A percentile compares a stretch with the other conserved stretches of the same genome.
Evolutionary conservation across 2,329 filamentous ascomycete genomes (phyloP).

Genomic region (Chaetomium strumarium): DNA sequence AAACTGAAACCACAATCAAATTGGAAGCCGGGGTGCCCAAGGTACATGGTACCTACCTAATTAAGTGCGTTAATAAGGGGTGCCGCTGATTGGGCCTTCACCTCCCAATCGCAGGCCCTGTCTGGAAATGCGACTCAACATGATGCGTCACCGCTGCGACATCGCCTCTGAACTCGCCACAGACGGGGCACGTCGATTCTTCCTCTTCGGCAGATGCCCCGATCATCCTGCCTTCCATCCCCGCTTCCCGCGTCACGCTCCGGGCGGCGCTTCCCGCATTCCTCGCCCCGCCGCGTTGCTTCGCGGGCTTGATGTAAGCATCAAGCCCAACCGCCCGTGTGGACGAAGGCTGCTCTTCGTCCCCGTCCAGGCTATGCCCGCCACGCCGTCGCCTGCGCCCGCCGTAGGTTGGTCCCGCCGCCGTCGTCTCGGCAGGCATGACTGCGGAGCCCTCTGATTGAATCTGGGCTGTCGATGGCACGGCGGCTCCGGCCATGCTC

Average conservation of each 20-base stretch:
- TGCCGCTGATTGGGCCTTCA: too few species aligned
- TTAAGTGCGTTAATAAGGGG: too few species aligned
- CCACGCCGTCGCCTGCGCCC: not conserved
- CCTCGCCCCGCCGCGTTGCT: slow-evolving; percentile 20
- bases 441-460: not conserved
- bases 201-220: not conserved
- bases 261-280: not conserved
- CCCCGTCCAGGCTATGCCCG: not conserved
- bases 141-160: slow-evolving; percentile 63
- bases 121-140: slow-evolving; percentile 53
- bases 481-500: slow-evolving; percentile 39
- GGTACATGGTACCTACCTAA: too few species aligned
- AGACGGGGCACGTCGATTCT: slow-evolving; percentile 54
- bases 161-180: slow-evolving; percentile 60
- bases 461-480: slow-evolving; percentile 8
- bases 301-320: slow-evolving; percentile 41
- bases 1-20: not conserved
- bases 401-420: not conserved
- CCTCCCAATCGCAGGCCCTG: slow-evolving; percentile 4
- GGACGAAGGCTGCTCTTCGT: slow-evolving; percentile 8
- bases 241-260: not conserved
- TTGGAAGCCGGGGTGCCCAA: not conserved
- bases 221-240: not conserved
- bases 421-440: not conserved
- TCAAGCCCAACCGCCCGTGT: slow-evolving; percentile 37